Conservation (phyloP, 1,139 yeast genomes). For the Candida glucosophila region DNA sequence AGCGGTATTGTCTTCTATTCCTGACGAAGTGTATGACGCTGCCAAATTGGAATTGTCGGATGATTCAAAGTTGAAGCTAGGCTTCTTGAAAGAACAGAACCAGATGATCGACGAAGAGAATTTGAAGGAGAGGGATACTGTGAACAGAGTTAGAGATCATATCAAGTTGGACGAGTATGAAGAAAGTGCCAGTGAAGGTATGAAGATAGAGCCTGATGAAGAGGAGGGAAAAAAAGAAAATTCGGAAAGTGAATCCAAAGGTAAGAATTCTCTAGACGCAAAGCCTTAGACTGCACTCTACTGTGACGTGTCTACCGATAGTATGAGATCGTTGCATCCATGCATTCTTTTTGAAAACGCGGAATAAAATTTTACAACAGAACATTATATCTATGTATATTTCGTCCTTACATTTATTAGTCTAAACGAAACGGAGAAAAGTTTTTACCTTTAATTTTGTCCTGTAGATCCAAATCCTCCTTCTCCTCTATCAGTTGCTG, state of each 20-base stretch:
- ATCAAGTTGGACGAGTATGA: constrained; percentile 75
- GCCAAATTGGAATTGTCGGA: constrained; percentile 86
- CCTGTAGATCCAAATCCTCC: constrained; percentile 98
- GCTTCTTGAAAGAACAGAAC: constrained; percentile 91
- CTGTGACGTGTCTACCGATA: too few species aligned
- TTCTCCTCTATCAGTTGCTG: constrained; percentile 68
- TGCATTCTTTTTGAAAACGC: too few species aligned
- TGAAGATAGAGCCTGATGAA: constrained; percentile 30
- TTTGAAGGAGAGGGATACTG: constrained; percentile 75
- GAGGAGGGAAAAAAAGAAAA: constrained; percentile 8
- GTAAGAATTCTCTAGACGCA: too few species aligned
- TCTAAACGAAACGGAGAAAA: too few species aligned
- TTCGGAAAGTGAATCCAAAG: constrained; percentile 15
- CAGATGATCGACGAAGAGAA: constrained; percentile 90
- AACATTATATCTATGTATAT: too few species aligned
- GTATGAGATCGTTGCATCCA: too few species aligned
- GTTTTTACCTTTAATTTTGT: constrained; percentile 15
- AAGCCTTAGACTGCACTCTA: too few species aligned
- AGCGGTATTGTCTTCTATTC: constrained; percentile 90
- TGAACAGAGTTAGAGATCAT: constrained; percentile 75
- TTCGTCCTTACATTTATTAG: too few species aligned
- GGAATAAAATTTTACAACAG: too few species aligned
- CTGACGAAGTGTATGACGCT: constrained; percentile 92
- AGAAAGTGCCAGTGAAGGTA: constrained; percentile 39
- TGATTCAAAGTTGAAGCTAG: constrained; percentile 76